phyloP scores from a whole-genome alignment of 371 early-diverging fungal genomes.

The Mortierella sp. region DNA sequence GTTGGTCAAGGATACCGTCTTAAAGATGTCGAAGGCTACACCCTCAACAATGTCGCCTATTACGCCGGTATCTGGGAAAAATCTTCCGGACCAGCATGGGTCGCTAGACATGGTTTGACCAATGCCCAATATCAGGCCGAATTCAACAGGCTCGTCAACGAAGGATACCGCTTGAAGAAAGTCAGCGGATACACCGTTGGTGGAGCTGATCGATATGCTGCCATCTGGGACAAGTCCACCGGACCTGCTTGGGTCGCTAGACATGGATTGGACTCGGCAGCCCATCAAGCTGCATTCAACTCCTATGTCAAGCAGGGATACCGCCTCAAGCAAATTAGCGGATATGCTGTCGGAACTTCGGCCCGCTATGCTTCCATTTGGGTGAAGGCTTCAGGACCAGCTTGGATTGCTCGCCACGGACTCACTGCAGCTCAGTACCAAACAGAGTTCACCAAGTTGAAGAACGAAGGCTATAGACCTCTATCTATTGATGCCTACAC shows the following conservation, averaged over 20 bases:
- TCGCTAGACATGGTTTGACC: conserved; percentile 10
- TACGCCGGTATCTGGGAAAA: conserved; percentile 7
- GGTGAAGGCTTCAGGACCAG: conserved; percentile 8
- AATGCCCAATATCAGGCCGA: conserved; percentile 2
- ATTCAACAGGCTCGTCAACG: background rate
- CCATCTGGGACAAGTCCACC: conserved; percentile 11
- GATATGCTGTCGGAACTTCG: conserved; percentile 7
- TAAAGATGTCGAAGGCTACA: conserved; percentile 7
- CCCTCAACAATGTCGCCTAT: conserved; percentile 3
- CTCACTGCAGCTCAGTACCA: background rate
- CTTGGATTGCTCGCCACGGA: background rate
- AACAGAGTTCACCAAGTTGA: background rate
- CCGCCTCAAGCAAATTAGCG: conserved; percentile 8
- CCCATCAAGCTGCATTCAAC: conserved; percentile 6
- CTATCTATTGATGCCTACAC: background rate
- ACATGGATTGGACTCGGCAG: background rate
- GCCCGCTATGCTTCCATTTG: conserved; percentile 10
- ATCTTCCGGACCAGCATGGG: conserved; percentile 4
- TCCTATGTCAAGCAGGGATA: conserved; percentile 8
- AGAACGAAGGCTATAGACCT: background rate
- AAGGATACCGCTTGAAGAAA: conserved; percentile 5
- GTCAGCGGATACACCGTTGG: conserved; percentile 7
- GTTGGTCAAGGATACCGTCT: conserved; percentile 1
- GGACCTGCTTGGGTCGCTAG: conserved; percentile 13
- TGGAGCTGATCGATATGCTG: conserved; percentile 9